Base-by-base conservation (phyloP, 352 stramenopile genomes). In the Globisporangium splendens region DNA sequence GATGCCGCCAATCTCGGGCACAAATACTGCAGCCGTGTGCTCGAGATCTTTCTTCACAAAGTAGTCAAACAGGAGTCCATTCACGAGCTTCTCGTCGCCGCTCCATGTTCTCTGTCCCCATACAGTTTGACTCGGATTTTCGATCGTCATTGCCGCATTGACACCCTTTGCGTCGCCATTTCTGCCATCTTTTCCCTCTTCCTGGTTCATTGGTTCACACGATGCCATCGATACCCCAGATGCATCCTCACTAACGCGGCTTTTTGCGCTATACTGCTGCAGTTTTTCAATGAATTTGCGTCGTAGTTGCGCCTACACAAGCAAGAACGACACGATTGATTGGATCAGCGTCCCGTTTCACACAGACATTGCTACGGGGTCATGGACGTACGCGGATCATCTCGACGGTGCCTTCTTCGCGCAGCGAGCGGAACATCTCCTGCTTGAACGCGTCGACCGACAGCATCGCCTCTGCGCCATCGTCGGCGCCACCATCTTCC, bases 221-320 rank as follows among this genome's bases (percentile, higher is more conserved):
- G 46, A 24, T 24, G 53, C 0, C 18, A 28, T 43, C 42, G 28
- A 21, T 35, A 42, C 22, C n/a, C 4, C 17, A 12, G 5, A 12
- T 28, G 10, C 24, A 10, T 20, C 14, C 44, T 20, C 22, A 24
- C 12, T 24, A 17, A 31, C 21, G 8, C 24, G 57, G 8, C 41
- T 18, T 15, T 20, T 67, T 44, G 21, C 38, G 57, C 18, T 65
- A 64, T 85, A 68, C 17, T 74, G 62, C 56, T 80, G 73, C 43
- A 91, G 62, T 51, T 91, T 91, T 59, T 89, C 77, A 20, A 89
- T 88, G 33, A 89, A 88, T 3, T 65, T 63, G 8, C 79, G 71
- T n/a, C 81, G 68, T 22, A 91, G 62, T 51, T 91, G 81, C 10
- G 77, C 81, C 79, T 89, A 15, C n/a, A 49, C 42, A 46, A 44